Conservation (phyloP, 768 basidiomycete species). For the Auriculariales sp. region DNA sequence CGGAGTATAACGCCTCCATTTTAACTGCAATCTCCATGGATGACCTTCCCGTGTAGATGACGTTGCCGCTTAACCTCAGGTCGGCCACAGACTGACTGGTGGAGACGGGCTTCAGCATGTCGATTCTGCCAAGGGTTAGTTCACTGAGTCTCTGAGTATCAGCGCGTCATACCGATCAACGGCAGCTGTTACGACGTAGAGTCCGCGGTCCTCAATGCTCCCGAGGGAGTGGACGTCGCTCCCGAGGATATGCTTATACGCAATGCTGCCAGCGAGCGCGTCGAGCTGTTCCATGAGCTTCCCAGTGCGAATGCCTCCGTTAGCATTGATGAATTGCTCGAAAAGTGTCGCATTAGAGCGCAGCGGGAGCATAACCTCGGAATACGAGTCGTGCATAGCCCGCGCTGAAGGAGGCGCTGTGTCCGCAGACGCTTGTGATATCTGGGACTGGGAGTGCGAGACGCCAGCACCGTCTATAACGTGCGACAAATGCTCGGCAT, state of each 20-base stretch:
- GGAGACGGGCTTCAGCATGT: conserved; percentile 43
- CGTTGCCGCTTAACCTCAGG: conserved; percentile 63
- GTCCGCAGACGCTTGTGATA: not conserved
- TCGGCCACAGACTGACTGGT: conserved; percentile 37
- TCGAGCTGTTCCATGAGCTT: conserved; percentile 73
- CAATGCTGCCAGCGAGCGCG: conserved; percentile 70
- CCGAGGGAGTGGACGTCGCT: conserved; percentile 41
- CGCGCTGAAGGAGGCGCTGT: conserved; percentile 23
- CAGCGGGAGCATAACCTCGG: conserved; percentile 51
- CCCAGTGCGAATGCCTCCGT: conserved; percentile 56
- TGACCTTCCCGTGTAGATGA: conserved; percentile 60
- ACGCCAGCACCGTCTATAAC: not conserved
- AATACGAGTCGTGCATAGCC: conserved; percentile 59
- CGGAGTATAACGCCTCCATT: conserved; percentile 51
- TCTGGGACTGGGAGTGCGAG: not conserved
- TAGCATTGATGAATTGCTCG: conserved; percentile 57
- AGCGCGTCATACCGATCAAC: conserved; percentile 49
- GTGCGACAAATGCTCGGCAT: conserved; percentile 42
- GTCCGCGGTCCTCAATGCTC: conserved; percentile 43
- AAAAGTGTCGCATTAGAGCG: conserved; percentile 39
- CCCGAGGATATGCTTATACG: conserved; percentile 71
- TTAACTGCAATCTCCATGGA: conserved; percentile 81
- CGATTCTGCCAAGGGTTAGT: conserved; percentile 28
- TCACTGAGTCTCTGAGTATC: not conserved
- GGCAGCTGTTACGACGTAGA: conserved; percentile 74